A percentile compares a stretch with the other conserved stretches of the same genome.
Conservation (phyloP, 2,329 filamentous ascomycete genomes). For the Escovopsis weberi region DNA sequence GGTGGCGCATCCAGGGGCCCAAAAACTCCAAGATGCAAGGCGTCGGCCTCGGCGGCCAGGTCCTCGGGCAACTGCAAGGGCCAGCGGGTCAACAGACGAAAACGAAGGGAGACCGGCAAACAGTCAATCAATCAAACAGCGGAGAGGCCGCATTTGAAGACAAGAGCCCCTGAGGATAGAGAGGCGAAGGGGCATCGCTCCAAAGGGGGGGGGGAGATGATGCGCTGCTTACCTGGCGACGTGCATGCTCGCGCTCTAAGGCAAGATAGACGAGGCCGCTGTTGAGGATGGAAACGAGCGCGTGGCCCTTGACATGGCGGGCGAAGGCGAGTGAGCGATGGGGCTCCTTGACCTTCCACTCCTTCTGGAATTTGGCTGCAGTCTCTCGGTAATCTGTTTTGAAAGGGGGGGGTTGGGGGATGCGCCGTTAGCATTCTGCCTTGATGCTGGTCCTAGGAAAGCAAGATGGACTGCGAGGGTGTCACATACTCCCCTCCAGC, state of each 20-base stretch:
- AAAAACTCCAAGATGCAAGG: conserved; percentile 39
- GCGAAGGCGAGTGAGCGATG: conserved; percentile 50
- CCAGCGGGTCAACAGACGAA: conserved; percentile 1
- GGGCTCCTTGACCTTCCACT: conserved; percentile 50
- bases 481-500: conserved; percentile 46
- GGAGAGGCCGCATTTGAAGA: not conserved
- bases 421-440: conserved; percentile 13
- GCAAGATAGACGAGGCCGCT: conserved; percentile 47
- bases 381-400: conserved; percentile 50
- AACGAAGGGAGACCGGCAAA: not conserved
- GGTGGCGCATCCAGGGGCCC: conserved; percentile 37
- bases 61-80: conserved; percentile 33
- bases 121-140: not conserved
- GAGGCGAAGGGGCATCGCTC: conserved; percentile 4
- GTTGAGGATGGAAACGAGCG: conserved; percentile 48
- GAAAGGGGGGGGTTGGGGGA: not conserved
- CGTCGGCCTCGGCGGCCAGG: conserved; percentile 30
- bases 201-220: not conserved
- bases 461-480: conserved; percentile 5
- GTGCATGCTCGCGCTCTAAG: conserved; percentile 40
- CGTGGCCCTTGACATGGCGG: conserved; percentile 49
- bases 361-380: conserved; percentile 52
- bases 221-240: conserved; percentile 30
- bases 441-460: not conserved
- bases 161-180: conserved; percentile 2